Evolutionary conservation across 2,329 filamentous ascomycete genomes (phyloP), one percentile per base, ranked within the genome.

Genomic region (Colletotrichum sansevieriae): DNA sequence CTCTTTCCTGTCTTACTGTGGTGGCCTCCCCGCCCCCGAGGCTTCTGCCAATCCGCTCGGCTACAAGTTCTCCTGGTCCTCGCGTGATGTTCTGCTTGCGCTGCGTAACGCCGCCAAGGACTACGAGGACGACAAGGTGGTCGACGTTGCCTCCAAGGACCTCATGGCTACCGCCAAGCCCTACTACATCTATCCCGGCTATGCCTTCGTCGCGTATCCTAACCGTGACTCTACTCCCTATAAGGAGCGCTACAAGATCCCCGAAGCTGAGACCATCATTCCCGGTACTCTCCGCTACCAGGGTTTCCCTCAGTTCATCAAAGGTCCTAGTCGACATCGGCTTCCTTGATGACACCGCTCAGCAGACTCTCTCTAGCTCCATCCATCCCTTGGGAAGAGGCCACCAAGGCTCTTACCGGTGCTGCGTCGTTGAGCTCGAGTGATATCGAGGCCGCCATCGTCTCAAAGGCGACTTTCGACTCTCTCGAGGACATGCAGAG

Each of bases 191-290:
- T 97, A 94, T 84, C 92, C 92, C 41, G 93, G 93, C 68, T 98
- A 90, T 79, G 91, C 92, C 59, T 95, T 97, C 75, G 94, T 98
- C 73, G 94, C 92, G 47, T 98, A 98, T 83, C 92, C 92, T 66
- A 98, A 98, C 89, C 87, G 95, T 74, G 95, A 98, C 82, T 95
- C 91, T 20, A 96, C 93, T 15, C 86, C 88, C 9, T 98, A 96
- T 89, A 91, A 90, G 77, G 91, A 97, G 85, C 90, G 93, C 71
- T 98, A 98, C 87, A 83, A 89, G 81, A 98, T 98, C 76, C 94
- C 95, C 59, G 95, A 98, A 84, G 94, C 93, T 13, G 82, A 97
- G 81, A 97, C 93, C 59, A 89, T 98, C 75, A 85, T 97, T 78
- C 88, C 94, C 59, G 93, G 80, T 35, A 71, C 70, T 47, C 87